A percentile compares a stretch with the other conserved stretches of the same genome.
Evolutionary conservation across 768 basidiomycete species (phyloP).

Genomic region (Rhizopogon rudus): DNA sequence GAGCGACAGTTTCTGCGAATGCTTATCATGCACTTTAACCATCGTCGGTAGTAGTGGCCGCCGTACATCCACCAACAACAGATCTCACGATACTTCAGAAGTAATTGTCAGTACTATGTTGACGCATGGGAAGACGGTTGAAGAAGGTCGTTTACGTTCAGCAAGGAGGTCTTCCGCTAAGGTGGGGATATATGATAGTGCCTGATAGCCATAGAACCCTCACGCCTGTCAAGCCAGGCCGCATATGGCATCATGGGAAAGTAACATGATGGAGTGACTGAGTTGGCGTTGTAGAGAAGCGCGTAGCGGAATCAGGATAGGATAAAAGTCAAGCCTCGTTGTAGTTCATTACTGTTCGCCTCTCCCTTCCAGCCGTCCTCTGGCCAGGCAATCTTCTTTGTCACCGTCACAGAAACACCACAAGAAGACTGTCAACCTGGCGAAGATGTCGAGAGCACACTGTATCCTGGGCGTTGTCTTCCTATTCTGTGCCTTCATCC

Average conservation of each 20-base stretch:
- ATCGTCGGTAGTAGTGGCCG: not conserved
- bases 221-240: too few relatives aligned
- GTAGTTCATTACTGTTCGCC: not conserved
- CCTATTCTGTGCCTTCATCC: slow-evolving; percentile 56
- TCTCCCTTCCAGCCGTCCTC: not conserved
- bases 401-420: not conserved
- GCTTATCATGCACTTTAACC: not conserved
- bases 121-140: too few relatives aligned
- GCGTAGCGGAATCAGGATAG: not conserved
- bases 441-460: slow-evolving; percentile 42
- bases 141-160: too few relatives aligned
- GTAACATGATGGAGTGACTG: too few relatives aligned
- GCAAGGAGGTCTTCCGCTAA: too few relatives aligned
- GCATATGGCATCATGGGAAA: too few relatives aligned
- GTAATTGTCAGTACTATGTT: too few relatives aligned
- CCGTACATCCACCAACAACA: too few relatives aligned
- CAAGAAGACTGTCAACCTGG: not conserved
- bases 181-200: too few relatives aligned
- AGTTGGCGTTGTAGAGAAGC: too few relatives aligned
- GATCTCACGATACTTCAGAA: too few relatives aligned
- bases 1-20: not conserved
- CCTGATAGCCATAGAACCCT: too few relatives aligned
- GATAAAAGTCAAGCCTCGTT: not conserved
- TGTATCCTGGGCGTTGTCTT: slow-evolving; percentile 58
- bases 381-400: not conserved